Conservation (phyloP, 148 eudicot genomes). For the Amaranthus palmeri region DNA sequence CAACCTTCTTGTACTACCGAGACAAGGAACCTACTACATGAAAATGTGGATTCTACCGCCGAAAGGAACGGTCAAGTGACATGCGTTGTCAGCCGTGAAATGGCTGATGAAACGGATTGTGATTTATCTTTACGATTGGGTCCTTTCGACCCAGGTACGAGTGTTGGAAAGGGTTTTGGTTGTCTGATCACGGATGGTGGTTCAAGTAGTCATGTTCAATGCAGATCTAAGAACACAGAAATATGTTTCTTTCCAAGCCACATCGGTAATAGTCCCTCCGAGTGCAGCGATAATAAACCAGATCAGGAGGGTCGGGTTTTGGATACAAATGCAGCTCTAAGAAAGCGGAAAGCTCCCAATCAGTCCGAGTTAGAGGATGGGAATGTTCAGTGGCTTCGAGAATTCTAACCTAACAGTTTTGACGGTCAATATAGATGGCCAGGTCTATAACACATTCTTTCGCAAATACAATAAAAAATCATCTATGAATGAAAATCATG, state of each 20-base stretch:
- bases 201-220: slow-evolving; percentile 29
- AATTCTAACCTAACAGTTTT: slow-evolving; percentile 35
- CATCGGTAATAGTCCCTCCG: slow-evolving; percentile 30
- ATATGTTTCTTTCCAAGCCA: slow-evolving; percentile 52
- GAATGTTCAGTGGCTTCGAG: slow-evolving; percentile 33
- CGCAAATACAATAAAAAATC: slow-evolving; percentile 23
- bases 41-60: slow-evolving; percentile 15
- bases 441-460: slow-evolving; percentile 54
- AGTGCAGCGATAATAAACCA: slow-evolving; percentile 23
- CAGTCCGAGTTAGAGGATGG: slow-evolving; percentile 34
- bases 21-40: slow-evolving; percentile 33
- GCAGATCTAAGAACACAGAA: slow-evolving; percentile 29
- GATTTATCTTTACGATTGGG: slow-evolving; percentile 84
- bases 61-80: slow-evolving; percentile 20
- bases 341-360: slow-evolving; percentile 31
- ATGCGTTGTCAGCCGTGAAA: slow-evolving; percentile 21
- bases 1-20: slow-evolving; percentile 35
- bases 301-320: slow-evolving; percentile 37
- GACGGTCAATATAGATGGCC: slow-evolving; percentile 48
- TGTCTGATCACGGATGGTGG: slow-evolving; percentile 27
- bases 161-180: slow-evolving; percentile 21
- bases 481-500: slow-evolving; percentile 2
- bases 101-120: slow-evolving; percentile 36
- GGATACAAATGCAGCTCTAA: slow-evolving; percentile 25
- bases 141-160: slow-evolving; percentile 29